Percentiles rank a stretch among this genome's conserved stretches.
Conservation (phyloP, 2,329 filamentous ascomycete genomes). For the Pseudopithomyces chartarum region DNA sequence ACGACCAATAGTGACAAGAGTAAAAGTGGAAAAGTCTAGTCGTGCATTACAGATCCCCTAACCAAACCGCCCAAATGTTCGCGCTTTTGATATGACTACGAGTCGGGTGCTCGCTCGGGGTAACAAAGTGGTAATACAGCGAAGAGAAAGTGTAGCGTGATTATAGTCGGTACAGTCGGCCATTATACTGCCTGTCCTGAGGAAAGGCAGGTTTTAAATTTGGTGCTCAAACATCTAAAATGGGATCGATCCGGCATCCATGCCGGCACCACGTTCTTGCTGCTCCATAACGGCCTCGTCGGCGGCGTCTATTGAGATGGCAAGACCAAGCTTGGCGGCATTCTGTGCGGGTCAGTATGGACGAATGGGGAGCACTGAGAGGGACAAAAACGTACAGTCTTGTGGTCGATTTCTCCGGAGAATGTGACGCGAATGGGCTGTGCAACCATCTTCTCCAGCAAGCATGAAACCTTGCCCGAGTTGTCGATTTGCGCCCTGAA, state of each 20-base stretch:
- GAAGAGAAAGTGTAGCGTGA: constrained; percentile 45
- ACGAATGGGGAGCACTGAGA: neutral
- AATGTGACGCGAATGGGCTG: constrained; percentile 93
- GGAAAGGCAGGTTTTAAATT: neutral
- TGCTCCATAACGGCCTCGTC: constrained; percentile 49
- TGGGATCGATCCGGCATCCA: constrained; percentile 41
- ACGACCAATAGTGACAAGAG: constrained; percentile 8
- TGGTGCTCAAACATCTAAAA: constrained; percentile 34
- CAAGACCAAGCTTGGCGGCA: constrained; percentile 91
- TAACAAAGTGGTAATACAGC: constrained; percentile 48
- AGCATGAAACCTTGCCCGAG: constrained; percentile 87
- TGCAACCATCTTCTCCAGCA: constrained; percentile 94
- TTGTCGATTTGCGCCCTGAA: constrained; percentile 97
- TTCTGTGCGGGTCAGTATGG: constrained; percentile 63
- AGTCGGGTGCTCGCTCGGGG: constrained; percentile 26
- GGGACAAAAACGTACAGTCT: constrained; percentile 71
- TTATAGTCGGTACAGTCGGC: constrained; percentile 38
- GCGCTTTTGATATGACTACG: constrained; percentile 25
- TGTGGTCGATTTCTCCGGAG: constrained; percentile 94
- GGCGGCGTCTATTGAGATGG: constrained; percentile 68
- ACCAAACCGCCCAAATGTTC: constrained; percentile 31
- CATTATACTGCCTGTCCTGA: neutral
- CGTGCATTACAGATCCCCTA: constrained; percentile 26
- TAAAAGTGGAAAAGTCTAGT: constrained; percentile 20
- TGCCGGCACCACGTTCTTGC: constrained; percentile 37